Evolutionary conservation across 257 asterid species (phyloP).

Genomic region (Lycium ferocissimum): DNA sequence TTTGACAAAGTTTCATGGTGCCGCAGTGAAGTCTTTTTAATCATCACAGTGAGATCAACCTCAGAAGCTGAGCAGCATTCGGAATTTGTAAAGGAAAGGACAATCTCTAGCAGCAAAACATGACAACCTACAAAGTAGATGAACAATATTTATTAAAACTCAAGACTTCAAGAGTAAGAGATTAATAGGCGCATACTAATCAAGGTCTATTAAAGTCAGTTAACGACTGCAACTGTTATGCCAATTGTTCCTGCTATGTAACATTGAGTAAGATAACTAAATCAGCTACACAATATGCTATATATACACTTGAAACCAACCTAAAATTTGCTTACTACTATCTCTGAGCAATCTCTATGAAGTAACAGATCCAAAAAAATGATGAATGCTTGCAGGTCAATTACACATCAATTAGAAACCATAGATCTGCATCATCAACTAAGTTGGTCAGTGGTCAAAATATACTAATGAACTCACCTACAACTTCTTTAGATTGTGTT

Average conservation of each 20-base stretch:
- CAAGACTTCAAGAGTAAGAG: no score
- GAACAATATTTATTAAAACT: neutral
- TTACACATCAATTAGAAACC: neutral
- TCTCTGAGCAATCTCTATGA: neutral
- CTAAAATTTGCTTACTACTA: neutral
- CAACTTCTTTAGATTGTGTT: neutral
- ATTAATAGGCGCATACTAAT: neutral
- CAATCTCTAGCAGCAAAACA: neutral
- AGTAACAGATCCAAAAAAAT: neutral
- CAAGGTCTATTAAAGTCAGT: neutral
- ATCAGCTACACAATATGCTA: neutral
- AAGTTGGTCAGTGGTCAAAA: neutral
- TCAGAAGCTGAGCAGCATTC: neutral
- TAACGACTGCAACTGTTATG: neutral
- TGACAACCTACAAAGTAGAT: neutral
- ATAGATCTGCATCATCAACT: neutral
- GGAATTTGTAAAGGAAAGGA: neutral
- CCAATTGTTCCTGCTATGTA: neutral
- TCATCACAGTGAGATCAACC: slow-evolving; percentile 4
- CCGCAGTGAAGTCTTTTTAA: neutral
- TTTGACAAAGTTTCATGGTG: slow-evolving; percentile 2
- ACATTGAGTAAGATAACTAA: neutral
- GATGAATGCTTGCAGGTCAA: neutral
- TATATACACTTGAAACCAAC: neutral
- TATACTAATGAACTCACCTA: neutral